These are phyloP conservation scores for Aspergillus sp. DNA, from an alignment of 2,329 filamentous ascomycete species.

Conservation along the genomic window DNA sequence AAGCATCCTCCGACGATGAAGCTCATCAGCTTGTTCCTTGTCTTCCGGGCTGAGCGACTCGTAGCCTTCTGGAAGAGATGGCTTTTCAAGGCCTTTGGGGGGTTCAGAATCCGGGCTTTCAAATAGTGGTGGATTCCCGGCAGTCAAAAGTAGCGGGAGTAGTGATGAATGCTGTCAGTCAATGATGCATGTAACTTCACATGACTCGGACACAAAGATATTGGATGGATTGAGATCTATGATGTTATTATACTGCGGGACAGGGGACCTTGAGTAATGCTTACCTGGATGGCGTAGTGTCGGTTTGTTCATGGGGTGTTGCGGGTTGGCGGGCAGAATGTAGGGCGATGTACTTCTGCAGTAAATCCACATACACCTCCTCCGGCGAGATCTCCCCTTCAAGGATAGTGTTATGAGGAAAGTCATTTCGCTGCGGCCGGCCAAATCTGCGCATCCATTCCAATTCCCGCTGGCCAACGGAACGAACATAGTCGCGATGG, in stretches of 20 bases:
- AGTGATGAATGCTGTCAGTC: slow-evolving; percentile 21
- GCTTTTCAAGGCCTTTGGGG: slow-evolving; percentile 9
- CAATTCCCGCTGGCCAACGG: slow-evolving; percentile 4
- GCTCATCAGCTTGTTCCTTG: slow-evolving; percentile 15
- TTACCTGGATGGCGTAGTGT: slow-evolving; percentile 7
- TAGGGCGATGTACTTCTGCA: slow-evolving; percentile 4
- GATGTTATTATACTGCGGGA: background rate
- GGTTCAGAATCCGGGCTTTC: slow-evolving; percentile 17
- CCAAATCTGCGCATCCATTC: slow-evolving; percentile 6
- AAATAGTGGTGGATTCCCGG: slow-evolving; percentile 15
- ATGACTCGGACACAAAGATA: slow-evolving; percentile 15
- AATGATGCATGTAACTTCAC: slow-evolving; percentile 15
- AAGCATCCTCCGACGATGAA: no score
- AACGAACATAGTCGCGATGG: slow-evolving; percentile 3
- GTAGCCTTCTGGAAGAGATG: slow-evolving; percentile 14
- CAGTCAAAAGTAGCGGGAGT: slow-evolving; percentile 11
- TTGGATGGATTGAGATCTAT: slow-evolving; percentile 19
- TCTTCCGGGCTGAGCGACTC: slow-evolving; percentile 10
- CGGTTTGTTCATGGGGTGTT: background rate
- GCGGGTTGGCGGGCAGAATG: slow-evolving; percentile 2
- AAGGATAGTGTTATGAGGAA: slow-evolving; percentile 6
- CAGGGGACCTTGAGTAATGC: no score
- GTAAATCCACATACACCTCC: slow-evolving; percentile 1
- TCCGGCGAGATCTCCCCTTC: background rate
- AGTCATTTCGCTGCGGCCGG: slow-evolving; percentile 2